Percentiles rank a stretch among this genome's conserved stretches.
Evolutionary conservation across 1,284 basidiomycete genomes (phyloP).

Genomic region (Ceratobasidium sp.): DNA sequence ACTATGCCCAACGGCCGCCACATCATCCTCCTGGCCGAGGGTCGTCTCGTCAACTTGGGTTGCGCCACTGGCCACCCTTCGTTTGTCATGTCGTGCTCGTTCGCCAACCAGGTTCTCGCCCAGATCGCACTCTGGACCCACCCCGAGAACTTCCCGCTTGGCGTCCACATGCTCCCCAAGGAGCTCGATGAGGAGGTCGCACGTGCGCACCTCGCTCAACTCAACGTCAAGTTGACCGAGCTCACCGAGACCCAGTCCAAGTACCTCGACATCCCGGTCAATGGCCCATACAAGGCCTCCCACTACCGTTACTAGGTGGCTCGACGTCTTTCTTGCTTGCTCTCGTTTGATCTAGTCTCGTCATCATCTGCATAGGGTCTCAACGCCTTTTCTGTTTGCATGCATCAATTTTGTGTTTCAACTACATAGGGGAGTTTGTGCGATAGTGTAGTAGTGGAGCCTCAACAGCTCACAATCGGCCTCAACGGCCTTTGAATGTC

Average conservation of each 20-base stretch:
- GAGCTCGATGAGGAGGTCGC: slow-evolving; percentile 99
- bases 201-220: slow-evolving; percentile 90
- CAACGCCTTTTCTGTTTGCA: slow-evolving; percentile 45
- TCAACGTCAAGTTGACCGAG: slow-evolving; percentile 94
- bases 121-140: slow-evolving; percentile 99
- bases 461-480: slow-evolving; percentile 44
- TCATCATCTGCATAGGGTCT: slow-evolving; percentile 45
- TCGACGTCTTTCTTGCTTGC: slow-evolving; percentile 15
- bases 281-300: slow-evolving; percentile 93
- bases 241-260: slow-evolving; percentile 84
- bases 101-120: slow-evolving; percentile 98
- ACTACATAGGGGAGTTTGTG: slow-evolving; percentile 46
- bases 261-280: slow-evolving; percentile 92
- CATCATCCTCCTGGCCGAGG: slow-evolving; percentile 97
- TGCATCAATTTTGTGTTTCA: slow-evolving; percentile 47
- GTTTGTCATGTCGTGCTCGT: slow-evolving; percentile 99
- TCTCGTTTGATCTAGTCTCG: slow-evolving; percentile 43
- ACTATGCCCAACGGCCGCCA: slow-evolving; percentile 93
- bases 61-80: slow-evolving; percentile 94
- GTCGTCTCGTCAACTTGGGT: slow-evolving; percentile 98
- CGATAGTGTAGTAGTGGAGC: slow-evolving; percentile 45
- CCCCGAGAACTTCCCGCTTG: slow-evolving; percentile 89
- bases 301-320: slow-evolving; percentile 77
- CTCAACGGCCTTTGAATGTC: slow-evolving; percentile 44
- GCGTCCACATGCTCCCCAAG: slow-evolving; percentile 98